Base-by-base conservation (phyloP, 1,139 yeast species). In the Sugiyamaella novakii region DNA sequence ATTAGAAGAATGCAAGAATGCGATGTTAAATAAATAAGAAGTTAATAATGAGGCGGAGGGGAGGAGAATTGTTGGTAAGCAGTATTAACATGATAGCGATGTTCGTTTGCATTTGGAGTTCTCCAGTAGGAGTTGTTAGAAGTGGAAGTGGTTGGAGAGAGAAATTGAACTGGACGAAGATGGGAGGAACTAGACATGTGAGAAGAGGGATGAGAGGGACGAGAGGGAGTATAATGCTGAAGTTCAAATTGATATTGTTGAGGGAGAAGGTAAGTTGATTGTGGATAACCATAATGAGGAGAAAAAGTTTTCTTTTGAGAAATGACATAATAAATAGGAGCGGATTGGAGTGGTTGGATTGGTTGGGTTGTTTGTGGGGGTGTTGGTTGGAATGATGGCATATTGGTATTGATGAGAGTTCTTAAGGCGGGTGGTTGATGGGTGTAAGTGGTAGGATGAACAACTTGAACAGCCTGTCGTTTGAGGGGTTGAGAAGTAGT, bases 191-290 rank as follows among this genome's bases (percentile, higher is more conserved):
- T 12, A 12, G 14, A 12, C 19, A 28, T 24, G 38, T 12, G 24
- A 24, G 31, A 12, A 8, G 28, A 12, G 6, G 14, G 31, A 29
- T 21, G n/a, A 39, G 14, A 7, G 25, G 24, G 27, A n/a, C 33
- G 40, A 15, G 25, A 11, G 8, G 56, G 56, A 14, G 46, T 36
- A 36, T 54, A 53, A 25, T 54, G 55, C 49, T 54, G 51, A 28
- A 54, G 52, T 44, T 54, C 58, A 21, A 54, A 54, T 45, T 53
- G 56, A 36, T 48, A 51, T 29, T 52, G 48, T 47, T 50, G 52
- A 24, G 54, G 43, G 8, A 46, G 46, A 8, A 47, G 34, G 22
- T 30, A 29, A 18, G 42, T 40, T 8, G 51, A 45, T 18, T 50
- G 55, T 37, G 50, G 47, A 33, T 43, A 49, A 28, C 57, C 57